These are phyloP conservation scores for Solanum aculeatissimum DNA, from an alignment of 305 asterid species.

Conservation along the genomic window DNA sequence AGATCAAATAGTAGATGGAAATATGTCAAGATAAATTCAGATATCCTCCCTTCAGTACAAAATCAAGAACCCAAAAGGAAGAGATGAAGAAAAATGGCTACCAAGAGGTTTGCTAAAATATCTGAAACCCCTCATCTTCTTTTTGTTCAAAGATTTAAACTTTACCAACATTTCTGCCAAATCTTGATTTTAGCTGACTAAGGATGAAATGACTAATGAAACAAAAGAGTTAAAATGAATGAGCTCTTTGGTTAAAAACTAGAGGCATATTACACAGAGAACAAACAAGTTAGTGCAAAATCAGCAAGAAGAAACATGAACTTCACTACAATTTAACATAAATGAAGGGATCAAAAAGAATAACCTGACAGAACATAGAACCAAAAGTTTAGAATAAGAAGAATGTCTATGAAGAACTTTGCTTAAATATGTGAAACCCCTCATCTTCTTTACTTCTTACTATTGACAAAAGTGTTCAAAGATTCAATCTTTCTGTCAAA, in stretches of 20 bases:
- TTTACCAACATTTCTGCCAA: not conserved
- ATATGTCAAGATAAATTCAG: not conserved
- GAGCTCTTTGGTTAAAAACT: not conserved
- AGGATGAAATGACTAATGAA: not conserved
- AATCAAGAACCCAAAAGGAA: not conserved
- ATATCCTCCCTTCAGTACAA: not conserved
- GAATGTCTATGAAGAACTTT: constrained; percentile 24
- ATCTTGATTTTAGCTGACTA: not conserved
- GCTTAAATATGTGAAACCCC: constrained; percentile 40
- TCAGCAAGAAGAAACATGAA: not conserved
- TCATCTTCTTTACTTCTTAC: constrained; percentile 27
- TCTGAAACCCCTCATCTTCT: not conserved
- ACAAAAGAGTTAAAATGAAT: not conserved
- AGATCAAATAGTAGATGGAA: not conserved
- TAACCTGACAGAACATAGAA: constrained; percentile 64
- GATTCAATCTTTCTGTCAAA: not conserved
- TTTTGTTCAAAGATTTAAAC: not conserved
- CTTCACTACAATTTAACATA: not conserved
- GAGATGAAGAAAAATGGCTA: not conserved
- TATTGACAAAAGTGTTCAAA: not conserved
- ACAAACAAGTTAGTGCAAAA: not conserved
- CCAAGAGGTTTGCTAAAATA: constrained; percentile 29
- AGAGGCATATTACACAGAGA: not conserved
- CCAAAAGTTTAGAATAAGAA: constrained; percentile 36
- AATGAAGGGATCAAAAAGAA: not conserved